phyloP scores from a whole-genome alignment of 148 eudicot genomes.

The Salicornia ramosissima region DNA sequence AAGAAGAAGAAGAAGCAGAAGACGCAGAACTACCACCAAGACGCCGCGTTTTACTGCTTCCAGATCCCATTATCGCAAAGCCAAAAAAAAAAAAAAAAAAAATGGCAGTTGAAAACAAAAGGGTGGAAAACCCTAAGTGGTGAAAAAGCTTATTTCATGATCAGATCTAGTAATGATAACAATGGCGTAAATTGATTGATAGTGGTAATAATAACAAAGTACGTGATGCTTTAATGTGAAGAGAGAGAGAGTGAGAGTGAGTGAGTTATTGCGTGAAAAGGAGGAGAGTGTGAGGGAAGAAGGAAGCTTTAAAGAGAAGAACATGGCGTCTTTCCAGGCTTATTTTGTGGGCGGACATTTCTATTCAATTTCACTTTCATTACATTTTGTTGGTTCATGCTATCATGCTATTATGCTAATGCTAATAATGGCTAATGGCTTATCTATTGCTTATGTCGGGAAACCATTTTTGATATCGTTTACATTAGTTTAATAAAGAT shows the following conservation, averaged over 20 bases:
- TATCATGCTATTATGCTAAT: too few relatives aligned
- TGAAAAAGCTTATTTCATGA: background rate
- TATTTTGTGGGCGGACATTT: conserved; percentile 30
- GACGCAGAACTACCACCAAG: conserved; percentile 17
- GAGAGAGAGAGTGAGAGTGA: background rate
- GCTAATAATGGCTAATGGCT: too few relatives aligned
- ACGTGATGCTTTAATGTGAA: background rate
- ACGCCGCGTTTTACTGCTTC: conserved; percentile 55
- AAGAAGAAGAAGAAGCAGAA: conserved; percentile 30
- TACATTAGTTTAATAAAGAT: too few relatives aligned
- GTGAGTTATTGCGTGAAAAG: conserved; percentile 25
- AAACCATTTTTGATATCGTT: too few relatives aligned
- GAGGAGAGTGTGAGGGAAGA: conserved; percentile 29
- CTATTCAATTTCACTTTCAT: background rate
- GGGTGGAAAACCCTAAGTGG: conserved; percentile 29
- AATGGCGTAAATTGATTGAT: background rate
- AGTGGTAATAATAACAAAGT: background rate
- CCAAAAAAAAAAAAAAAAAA: background rate
- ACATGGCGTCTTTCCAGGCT: conserved; percentile 37
- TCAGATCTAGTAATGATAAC: background rate
- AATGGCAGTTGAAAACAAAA: too few relatives aligned
- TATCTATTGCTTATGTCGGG: too few relatives aligned
- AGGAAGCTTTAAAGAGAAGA: conserved; percentile 35
- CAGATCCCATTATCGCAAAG: conserved; percentile 49
- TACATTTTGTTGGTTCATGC: too few relatives aligned